Evolutionary conservation across 1,284 basidiomycete species (phyloP), one percentile per base, ranked within the genome.

Genomic region (Puccinia horiana): DNA sequence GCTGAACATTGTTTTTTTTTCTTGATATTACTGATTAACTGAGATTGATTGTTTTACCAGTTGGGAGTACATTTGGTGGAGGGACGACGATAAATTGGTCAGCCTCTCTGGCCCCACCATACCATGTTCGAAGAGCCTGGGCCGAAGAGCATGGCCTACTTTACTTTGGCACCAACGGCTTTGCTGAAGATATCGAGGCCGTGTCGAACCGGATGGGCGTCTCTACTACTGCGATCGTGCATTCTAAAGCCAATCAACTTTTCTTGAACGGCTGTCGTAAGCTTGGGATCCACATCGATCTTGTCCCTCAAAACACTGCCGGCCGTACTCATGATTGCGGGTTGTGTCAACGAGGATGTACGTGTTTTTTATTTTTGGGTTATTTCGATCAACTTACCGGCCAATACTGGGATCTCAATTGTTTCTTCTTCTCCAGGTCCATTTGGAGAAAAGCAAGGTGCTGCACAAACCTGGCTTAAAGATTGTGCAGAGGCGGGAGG

Each of bases 41-140:
- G 4, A 35, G 16, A 23, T 16, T 12, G 20, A 12, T 32, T 29
- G 35, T 29, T 23, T 61, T 16, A 2, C 8, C 29, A 78, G 76
- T 87, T 3, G 88, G 87, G 0, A 85, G 85, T 20, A 87, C 86
- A 23, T 88, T 88, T 37, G 89, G 89, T 8, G 89, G 89, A 5
- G 89, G 89, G 18, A 87, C 87, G 0, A 86, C 87, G 29, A 86
- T 89, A 85, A 89, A 89, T 84, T 89, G 89, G 89, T 88, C 87
- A 0, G 88, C 88, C 2, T 87, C 87, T 29, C 86, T 88, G 73
- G 85, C 86, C 83, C 87, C 88, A 18, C 87, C 87, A n/a, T 84
- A 86, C 82, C 87, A 86, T 82, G 84, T 88, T 9, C 86, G 88
- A 72, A 84, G 86, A 58, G 85, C 87, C 5, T 89, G 88, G 88